phyloP scores from a whole-genome alignment of 371 early-diverging fungal species.

The Conidiobolus incongruus region DNA sequence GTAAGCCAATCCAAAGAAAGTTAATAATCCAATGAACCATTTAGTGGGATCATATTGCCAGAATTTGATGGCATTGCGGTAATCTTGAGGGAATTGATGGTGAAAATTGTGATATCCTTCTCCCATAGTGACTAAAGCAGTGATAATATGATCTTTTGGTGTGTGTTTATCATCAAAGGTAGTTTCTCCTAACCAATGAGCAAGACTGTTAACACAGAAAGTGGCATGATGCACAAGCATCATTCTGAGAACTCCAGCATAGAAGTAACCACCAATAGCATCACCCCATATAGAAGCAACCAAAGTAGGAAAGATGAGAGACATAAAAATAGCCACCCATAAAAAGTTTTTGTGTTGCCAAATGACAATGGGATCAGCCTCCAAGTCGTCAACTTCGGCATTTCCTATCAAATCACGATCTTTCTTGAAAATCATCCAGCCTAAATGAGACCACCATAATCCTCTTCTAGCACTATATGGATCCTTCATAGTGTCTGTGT shows the following conservation, averaged over 20 bases:
- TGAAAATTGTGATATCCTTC: slow-evolving; percentile 84
- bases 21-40: slow-evolving; percentile 54
- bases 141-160: slow-evolving; percentile 58
- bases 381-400: slow-evolving; percentile 68
- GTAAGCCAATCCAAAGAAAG: slow-evolving; percentile 55
- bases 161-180: slow-evolving; percentile 61
- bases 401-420: slow-evolving; percentile 42
- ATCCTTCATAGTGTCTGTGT: slow-evolving; percentile 77
- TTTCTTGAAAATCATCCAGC: slow-evolving; percentile 74
- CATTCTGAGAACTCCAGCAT: slow-evolving; percentile 53
- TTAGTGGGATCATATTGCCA: slow-evolving; percentile 92
- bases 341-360: slow-evolving; percentile 74
- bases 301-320: slow-evolving; percentile 52
- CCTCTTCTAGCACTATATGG: slow-evolving; percentile 76
- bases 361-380: slow-evolving; percentile 44
- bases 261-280: slow-evolving; percentile 76
- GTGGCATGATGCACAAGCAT: slow-evolving; percentile 80
- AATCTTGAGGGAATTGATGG: slow-evolving; percentile 90
- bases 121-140: slow-evolving; percentile 56
- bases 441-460: slow-evolving; percentile 65
- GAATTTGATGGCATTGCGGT: slow-evolving; percentile 75
- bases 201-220: slow-evolving; percentile 83
- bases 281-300: slow-evolving; percentile 82
- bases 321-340: slow-evolving; percentile 36
- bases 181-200: slow-evolving; percentile 60